Evolutionary conservation across 2,329 filamentous ascomycete species (phyloP).

Genomic region (Dothiorella sarmentorum): DNA sequence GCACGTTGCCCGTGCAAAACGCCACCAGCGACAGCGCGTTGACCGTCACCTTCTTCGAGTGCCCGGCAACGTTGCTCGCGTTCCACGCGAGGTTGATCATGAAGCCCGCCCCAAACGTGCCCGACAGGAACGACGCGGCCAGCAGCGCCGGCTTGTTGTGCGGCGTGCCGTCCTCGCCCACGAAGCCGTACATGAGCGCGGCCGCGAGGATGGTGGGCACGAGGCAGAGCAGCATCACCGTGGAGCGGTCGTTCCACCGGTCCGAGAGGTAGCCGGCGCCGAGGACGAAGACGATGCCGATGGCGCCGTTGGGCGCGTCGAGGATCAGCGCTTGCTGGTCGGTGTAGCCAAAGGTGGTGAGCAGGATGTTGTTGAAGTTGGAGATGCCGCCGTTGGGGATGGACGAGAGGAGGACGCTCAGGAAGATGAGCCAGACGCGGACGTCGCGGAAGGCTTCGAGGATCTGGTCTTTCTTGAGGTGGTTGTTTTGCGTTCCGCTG

Average conservation of each 20-base stretch:
- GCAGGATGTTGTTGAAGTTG: conserved; percentile 43
- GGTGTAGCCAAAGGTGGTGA: conserved; percentile 41
- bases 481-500: conserved; percentile 18
- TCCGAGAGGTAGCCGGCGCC: conserved; percentile 40
- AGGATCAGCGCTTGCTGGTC: conserved; percentile 44
- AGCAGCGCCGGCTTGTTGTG: conserved; percentile 37
- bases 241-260: conserved; percentile 30
- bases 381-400: conserved; percentile 44
- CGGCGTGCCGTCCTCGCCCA: conserved; percentile 23
- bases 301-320: conserved; percentile 42
- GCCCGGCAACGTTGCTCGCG: conserved; percentile 46
- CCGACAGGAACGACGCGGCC: conserved; percentile 32
- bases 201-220: conserved; percentile 48
- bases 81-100: conserved; percentile 45
- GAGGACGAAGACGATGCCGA: conserved; percentile 42
- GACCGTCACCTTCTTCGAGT: conserved; percentile 50
- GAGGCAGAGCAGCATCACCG: conserved; percentile 43
- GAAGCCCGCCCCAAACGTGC: conserved; percentile 35
- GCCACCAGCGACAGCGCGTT: conserved; percentile 46
- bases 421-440: conserved; percentile 34
- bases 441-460: conserved; percentile 17
- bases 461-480: conserved; percentile 18
- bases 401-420: conserved; percentile 35
- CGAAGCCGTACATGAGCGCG: conserved; percentile 39
- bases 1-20: conserved; percentile 44